phyloP scores from a whole-genome alignment of 2,329 filamentous ascomycete species.

The Periconia digitata region DNA sequence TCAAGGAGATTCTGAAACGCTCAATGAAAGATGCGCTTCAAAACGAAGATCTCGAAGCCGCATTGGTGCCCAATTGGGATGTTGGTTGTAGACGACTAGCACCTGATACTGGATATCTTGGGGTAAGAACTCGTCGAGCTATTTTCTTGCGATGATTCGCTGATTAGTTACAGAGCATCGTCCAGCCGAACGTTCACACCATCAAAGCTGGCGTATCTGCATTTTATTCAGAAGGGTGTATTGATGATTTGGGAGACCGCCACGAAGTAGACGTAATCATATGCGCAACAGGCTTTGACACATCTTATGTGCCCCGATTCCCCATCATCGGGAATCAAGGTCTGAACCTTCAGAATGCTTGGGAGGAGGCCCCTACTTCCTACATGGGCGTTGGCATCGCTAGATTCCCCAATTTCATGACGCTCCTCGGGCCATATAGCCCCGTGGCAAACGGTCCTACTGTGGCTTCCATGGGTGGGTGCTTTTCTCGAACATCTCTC shows the following conservation, averaged over 20 bases:
- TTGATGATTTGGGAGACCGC: slow-evolving; percentile 44
- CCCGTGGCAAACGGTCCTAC: slow-evolving; percentile 37
- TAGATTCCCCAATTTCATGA: slow-evolving; percentile 48
- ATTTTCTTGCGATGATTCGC: slow-evolving; percentile 26
- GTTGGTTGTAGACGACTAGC: slow-evolving; percentile 51
- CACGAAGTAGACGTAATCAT: slow-evolving; percentile 47
- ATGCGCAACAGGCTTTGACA: slow-evolving; percentile 51
- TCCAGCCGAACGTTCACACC: too few species aligned
- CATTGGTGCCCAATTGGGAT: too few species aligned
- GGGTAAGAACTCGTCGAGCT: neutral
- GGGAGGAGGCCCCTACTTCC: slow-evolving; percentile 42
- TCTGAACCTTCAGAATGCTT: slow-evolving; percentile 43
- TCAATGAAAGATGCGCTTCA: too few species aligned
- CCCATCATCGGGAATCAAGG: slow-evolving; percentile 47
- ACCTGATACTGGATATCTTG: slow-evolving; percentile 46
- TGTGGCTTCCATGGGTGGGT: slow-evolving; percentile 11
- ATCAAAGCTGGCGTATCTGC: slow-evolving; percentile 47
- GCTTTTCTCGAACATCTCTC: slow-evolving; percentile 51
- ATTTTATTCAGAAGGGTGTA: slow-evolving; percentile 52
- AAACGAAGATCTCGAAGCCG: too few species aligned
- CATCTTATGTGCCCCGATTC: slow-evolving; percentile 47
- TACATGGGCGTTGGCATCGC: slow-evolving; percentile 48
- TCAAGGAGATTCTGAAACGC: too few species aligned
- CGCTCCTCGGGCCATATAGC: slow-evolving; percentile 45
- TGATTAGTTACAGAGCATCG: slow-evolving; percentile 54